Conservation (phyloP, 495 filamentous ascomycete species). For the Lophiostoma macrostomum region DNA sequence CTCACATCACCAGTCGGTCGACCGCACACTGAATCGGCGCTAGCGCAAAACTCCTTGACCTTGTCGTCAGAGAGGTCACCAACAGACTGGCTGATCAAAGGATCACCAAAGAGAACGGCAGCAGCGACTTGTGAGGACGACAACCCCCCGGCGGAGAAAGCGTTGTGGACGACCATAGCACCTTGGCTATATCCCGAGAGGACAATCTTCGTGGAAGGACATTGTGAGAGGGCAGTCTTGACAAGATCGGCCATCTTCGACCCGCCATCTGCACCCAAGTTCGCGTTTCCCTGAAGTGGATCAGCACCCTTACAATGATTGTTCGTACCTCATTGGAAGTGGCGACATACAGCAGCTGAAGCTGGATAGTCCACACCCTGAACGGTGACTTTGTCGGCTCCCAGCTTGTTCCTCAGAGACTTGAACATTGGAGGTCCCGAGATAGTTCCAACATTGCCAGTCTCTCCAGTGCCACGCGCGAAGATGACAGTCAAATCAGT, state of each 20-base stretch:
- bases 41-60: slow-evolving; percentile 10
- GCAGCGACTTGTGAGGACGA: neutral
- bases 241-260: slow-evolving; percentile 3
- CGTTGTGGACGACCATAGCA: slow-evolving; percentile 14
- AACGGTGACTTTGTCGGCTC: slow-evolving; percentile 45
- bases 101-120: slow-evolving; percentile 14
- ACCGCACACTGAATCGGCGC: slow-evolving; percentile 5
- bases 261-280: neutral
- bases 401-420: slow-evolving; percentile 42
- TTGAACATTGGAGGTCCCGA: slow-evolving; percentile 55
- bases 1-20: neutral
- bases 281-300: slow-evolving; percentile 2
- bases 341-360: slow-evolving; percentile 34
- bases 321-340: neutral
- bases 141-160: slow-evolving; percentile 3
- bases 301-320: neutral
- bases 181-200: slow-evolving; percentile 16
- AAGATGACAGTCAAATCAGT: slow-evolving; percentile 53
- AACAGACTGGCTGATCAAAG: neutral
- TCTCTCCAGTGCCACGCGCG: slow-evolving; percentile 56
- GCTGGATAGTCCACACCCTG: slow-evolving; percentile 59
- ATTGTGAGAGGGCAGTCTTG: neutral
- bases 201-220: slow-evolving; percentile 7
- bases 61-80: neutral
- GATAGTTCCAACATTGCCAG: slow-evolving; percentile 58